Evolutionary conservation across 1,284 basidiomycete genomes (phyloP).

Genomic region (Fomitiporia mediterranea): DNA sequence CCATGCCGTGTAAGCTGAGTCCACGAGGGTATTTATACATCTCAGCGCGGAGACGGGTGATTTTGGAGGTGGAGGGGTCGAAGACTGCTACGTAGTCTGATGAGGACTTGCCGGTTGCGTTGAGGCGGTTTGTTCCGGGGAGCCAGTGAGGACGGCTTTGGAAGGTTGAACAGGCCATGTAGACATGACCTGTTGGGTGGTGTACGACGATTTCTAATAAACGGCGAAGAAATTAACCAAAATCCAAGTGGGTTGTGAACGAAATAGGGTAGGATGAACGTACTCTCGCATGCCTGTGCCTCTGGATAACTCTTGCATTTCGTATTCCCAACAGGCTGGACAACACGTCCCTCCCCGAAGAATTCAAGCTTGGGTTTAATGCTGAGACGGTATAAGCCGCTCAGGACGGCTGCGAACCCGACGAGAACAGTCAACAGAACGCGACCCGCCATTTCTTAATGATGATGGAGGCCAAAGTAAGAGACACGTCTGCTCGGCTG

Average conservation of each 20-base stretch:
- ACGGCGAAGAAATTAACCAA: background rate
- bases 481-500: no score
- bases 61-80: constrained; percentile 41
- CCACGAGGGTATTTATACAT: constrained; percentile 39
- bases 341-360: constrained; percentile 40
- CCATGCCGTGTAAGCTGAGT: constrained; percentile 67
- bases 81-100: constrained; percentile 62
- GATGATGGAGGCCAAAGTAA: no score
- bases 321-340: constrained; percentile 41
- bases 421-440: constrained; percentile 11
- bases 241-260: background rate
- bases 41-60: constrained; percentile 44
- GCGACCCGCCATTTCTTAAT: background rate
- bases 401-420: constrained; percentile 16
- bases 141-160: constrained; percentile 50
- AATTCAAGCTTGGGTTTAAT: constrained; percentile 37
- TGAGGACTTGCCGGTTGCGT: constrained; percentile 39
- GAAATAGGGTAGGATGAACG: constrained; percentile 15
- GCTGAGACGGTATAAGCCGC: constrained; percentile 38
- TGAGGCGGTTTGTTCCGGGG: constrained; percentile 42
- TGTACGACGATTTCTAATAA: constrained; percentile 50
- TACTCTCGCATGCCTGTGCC: constrained; percentile 64
- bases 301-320: constrained; percentile 46
- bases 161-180: constrained; percentile 63
- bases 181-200: constrained; percentile 53